phyloP scores from a whole-genome alignment of 352 stramenopile species.

The Phytophthora hibernalis region DNA sequence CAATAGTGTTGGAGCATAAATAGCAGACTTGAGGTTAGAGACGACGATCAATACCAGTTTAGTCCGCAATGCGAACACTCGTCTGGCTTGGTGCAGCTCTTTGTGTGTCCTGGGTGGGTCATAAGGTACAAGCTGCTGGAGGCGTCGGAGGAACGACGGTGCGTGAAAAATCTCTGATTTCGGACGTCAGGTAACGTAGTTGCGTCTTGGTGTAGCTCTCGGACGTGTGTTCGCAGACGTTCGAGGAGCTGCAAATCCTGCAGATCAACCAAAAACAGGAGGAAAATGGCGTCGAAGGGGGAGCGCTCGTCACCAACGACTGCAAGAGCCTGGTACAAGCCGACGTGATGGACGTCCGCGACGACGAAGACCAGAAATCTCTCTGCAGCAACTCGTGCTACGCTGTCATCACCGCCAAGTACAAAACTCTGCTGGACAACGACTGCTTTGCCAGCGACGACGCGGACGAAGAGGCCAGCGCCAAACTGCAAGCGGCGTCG shows the following conservation, averaged over 20 bases:
- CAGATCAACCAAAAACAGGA: conserved; percentile 67
- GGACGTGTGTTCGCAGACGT: conserved; percentile 50
- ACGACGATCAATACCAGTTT: conserved; percentile 26
- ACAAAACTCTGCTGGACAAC: conserved; percentile 69
- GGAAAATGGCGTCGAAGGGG: conserved; percentile 67
- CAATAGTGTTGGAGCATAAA: conserved; percentile 12
- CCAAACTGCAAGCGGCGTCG: conserved; percentile 56
- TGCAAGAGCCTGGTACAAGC: conserved; percentile 69
- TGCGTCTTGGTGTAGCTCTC: conserved; percentile 12
- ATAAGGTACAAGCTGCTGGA: conserved; percentile 6
- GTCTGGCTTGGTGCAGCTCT: not conserved
- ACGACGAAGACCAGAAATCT: conserved; percentile 62
- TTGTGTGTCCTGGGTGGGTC: not conserved
- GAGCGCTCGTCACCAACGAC: conserved; percentile 50
- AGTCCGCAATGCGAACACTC: conserved; percentile 18
- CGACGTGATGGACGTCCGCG: conserved; percentile 61
- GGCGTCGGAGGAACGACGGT: conserved; percentile 19
- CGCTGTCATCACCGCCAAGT: conserved; percentile 59
- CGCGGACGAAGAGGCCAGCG: conserved; percentile 62
- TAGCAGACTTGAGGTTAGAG: no score
- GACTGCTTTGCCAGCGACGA: conserved; percentile 69
- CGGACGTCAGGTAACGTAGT: not conserved
- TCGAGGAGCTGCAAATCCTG: conserved; percentile 56
- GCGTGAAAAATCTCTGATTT: not conserved
- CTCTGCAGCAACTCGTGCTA: conserved; percentile 78